A percentile compares a stretch with the other conserved stretches of the same genome.
Evolutionary conservation across 2,329 filamentous ascomycete genomes (phyloP).

Genomic region (Fusarium algeriense): DNA sequence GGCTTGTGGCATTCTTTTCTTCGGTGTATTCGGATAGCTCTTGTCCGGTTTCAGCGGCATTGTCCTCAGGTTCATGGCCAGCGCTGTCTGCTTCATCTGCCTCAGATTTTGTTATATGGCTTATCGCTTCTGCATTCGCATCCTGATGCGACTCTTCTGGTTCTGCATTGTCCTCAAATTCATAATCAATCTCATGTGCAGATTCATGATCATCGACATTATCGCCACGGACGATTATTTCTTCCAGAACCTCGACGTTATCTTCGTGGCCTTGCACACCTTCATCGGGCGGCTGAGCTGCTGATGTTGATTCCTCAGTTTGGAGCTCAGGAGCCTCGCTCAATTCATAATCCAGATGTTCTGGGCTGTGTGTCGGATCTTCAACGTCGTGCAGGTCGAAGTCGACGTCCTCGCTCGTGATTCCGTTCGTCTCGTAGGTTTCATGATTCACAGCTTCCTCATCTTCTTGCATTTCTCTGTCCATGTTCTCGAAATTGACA

Average conservation of each 20-base stretch:
- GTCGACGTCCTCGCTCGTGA: slow-evolving; percentile 41
- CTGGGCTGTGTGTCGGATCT: slow-evolving; percentile 16
- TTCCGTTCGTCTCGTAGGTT: slow-evolving; percentile 37
- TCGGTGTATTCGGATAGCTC: slow-evolving; percentile 11
- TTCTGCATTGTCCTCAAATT: slow-evolving; percentile 43
- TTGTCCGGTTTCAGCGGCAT: neutral
- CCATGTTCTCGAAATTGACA: slow-evolving; percentile 14
- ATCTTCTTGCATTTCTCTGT: slow-evolving; percentile 36
- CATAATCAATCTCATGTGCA: slow-evolving; percentile 50
- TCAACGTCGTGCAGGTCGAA: slow-evolving; percentile 28
- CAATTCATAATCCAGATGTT: slow-evolving; percentile 15
- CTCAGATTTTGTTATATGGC: neutral
- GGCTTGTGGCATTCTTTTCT: slow-evolving; percentile 36
- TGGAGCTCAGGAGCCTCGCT: slow-evolving; percentile 16
- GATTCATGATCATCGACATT: slow-evolving; percentile 25
- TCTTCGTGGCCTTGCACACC: slow-evolving; percentile 13
- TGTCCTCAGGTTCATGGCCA: slow-evolving; percentile 9
- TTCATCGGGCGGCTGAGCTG: slow-evolving; percentile 3
- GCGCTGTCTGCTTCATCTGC: slow-evolving; percentile 1
- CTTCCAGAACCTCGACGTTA: slow-evolving; percentile 9
- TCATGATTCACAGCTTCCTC: slow-evolving; percentile 36
- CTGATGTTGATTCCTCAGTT: slow-evolving; percentile 23
- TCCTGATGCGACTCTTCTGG: slow-evolving; percentile 14
- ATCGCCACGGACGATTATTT: slow-evolving; percentile 8
- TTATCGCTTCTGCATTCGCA: slow-evolving; percentile 18